Evolutionary conservation across 2,329 filamentous ascomycete species (phyloP), one percentile per base, ranked within the genome.

Genomic region (Talaromyces sp.): DNA sequence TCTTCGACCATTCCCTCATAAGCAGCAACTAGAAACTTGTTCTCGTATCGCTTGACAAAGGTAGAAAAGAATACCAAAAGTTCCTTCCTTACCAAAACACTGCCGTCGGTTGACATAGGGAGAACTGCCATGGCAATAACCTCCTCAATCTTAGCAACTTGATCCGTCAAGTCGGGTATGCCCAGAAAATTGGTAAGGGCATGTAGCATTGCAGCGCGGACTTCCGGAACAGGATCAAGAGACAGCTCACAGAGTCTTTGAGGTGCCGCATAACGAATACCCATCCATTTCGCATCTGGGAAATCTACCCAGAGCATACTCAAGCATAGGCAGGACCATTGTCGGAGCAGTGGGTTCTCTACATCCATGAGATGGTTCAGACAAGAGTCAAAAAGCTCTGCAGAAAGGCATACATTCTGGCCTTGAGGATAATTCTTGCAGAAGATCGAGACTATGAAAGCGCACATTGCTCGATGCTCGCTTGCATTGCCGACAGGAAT

Each of bases 381-480:
- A 74, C 94, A 98, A 70, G 90, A 94, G 43, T 90, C 88, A 82
- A 98, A 94, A 68, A 98, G 89, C 69, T 97, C 93, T 0, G 90
- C 91, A 69, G 92, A 91, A 70, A 97, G 89, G 74, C 93, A 97
- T 11, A 97, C 93, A 60, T 90, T 90, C 76, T 97, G 93, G 2
- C 94, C 95, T 68, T 95, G 92, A 69, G 90, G 90, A 78, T 97
- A 97, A 68, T 91, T 91, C 75, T 95, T 96, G 86, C 95, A 99
- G 68, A 99, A 92, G 86, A 97, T 96, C 31, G 94, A 91, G 49
- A 98, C 87, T 67, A 99, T 97, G 75, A 99, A 99, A 1, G 95
- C 93, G 76, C 95, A 98, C 95, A 99, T 99, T 50, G 95, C 95
- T 73, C 96, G 92, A 81, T 99, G 95, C 79, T 98, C 95, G 70